Conservation (phyloP, 169 alveolate genomes). For the Eimeria acervulina region DNA sequence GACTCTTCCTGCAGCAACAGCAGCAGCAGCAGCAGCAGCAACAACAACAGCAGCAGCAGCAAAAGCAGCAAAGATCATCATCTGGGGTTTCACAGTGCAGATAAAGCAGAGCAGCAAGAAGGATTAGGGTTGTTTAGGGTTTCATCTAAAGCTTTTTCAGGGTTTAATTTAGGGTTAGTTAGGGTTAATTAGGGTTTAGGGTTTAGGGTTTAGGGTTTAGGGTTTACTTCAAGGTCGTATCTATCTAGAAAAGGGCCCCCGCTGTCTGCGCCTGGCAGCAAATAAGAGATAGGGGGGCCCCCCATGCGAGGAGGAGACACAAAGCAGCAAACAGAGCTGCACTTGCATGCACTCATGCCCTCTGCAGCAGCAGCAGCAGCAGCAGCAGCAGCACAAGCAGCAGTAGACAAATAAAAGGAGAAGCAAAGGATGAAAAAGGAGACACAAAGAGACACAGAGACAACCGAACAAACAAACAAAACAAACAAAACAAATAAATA, state of each 20-base stretch:
- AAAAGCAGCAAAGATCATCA: no score
- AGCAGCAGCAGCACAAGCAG: no score
- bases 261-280: neutral
- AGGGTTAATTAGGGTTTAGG: constrained; percentile 1
- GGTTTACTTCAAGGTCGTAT: constrained; percentile 4
- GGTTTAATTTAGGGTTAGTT: no score
- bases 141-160: neutral
- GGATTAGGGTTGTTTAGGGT: neutral
- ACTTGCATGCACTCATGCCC: neutral
- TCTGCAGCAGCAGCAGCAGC: constrained; percentile 40
- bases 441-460: no score
- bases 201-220: neutral
- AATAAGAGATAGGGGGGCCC: neutral
- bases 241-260: constrained; percentile 8
- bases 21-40: constrained; percentile 26
- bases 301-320: neutral
- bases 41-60: neutral
- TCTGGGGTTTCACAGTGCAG: neutral
- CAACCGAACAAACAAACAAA: no score
- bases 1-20: constrained; percentile 64
- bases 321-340: neutral
- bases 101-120: neutral
- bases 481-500: no score
- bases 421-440: no score
- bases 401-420: no score